Conservation (phyloP, 2,329 filamentous ascomycete genomes). For the Teratosphaeria pseudoeucalypti region DNA sequence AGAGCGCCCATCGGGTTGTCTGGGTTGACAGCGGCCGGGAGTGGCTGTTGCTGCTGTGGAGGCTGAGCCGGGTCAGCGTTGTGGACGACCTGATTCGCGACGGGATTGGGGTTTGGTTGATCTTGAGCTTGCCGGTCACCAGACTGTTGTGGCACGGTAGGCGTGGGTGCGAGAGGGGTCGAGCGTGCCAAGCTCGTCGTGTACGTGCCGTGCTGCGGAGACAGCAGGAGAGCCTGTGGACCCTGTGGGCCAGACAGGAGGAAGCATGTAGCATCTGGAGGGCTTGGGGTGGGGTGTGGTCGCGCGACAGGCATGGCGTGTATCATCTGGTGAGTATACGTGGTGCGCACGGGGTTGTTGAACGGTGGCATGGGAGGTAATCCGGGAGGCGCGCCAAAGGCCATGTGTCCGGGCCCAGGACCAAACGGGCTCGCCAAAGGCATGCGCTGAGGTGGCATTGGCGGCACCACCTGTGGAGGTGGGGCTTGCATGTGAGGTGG, state of each 20-base stretch:
- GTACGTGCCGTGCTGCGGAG: conserved; percentile 26
- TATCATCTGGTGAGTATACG: background rate
- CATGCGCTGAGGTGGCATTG: conserved; percentile 2
- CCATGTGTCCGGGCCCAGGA: background rate
- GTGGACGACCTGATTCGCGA: background rate
- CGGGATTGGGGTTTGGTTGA: background rate
- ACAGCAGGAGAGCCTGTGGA: conserved; percentile 35
- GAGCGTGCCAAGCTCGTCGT: background rate
- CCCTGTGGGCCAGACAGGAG: conserved; percentile 36
- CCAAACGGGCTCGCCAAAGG: background rate
- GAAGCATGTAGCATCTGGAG: conserved; percentile 27
- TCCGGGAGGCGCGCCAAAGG: background rate
- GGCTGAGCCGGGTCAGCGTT: background rate
- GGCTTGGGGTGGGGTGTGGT: conserved; percentile 8
- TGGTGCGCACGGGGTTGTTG: conserved; percentile 4
- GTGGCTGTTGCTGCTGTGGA: conserved; percentile 6
- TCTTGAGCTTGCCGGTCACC: background rate
- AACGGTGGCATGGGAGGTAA: background rate
- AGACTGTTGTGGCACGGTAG: background rate
- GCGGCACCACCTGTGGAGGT: background rate
- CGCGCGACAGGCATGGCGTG: background rate
- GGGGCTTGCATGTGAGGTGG: background rate
- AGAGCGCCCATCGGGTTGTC: conserved; percentile 4
- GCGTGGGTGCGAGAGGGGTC: background rate
- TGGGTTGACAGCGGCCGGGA: conserved; percentile 2